phyloP scores from a whole-genome alignment of 164 flowering plant species.

The Kalanchoe fedtschenkoi region DNA sequence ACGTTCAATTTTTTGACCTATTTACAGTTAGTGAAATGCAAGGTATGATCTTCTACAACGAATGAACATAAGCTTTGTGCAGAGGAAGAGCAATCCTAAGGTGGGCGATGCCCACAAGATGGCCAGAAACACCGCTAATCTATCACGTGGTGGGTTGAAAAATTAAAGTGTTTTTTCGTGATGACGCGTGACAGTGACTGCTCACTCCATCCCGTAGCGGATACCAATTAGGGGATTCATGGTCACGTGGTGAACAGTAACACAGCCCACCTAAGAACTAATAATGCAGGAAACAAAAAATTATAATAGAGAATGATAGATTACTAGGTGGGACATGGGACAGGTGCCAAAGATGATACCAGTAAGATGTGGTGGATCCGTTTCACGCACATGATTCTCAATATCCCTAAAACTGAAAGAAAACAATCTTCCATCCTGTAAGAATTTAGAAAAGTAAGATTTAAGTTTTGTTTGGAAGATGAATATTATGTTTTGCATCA shows the following conservation, averaged over 20 bases:
- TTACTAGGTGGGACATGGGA: background rate
- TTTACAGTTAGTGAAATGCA: background rate
- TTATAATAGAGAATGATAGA: background rate
- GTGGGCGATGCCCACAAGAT: no score
- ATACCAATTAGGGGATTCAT: no score
- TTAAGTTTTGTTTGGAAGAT: background rate
- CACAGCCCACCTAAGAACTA: no score
- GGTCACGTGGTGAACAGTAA: no score
- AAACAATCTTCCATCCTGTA: background rate
- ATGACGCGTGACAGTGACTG: no score
- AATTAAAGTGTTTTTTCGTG: no score
- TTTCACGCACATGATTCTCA: background rate
- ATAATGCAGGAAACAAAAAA: no score
- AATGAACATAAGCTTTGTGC: background rate
- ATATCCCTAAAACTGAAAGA: background rate
- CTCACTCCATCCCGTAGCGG: no score
- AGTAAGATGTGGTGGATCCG: background rate
- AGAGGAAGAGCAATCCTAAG: no score
- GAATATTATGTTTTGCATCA: no score
- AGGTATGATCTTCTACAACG: background rate
- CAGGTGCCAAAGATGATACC: background rate
- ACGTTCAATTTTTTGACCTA: background rate
- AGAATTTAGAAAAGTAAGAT: background rate
- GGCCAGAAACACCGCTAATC: no score
- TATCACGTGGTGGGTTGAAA: no score